A percentile compares a stretch with the other conserved stretches of the same genome.
Conservation (phyloP, 768 basidiomycete genomes). For the Russula olivacea region DNA sequence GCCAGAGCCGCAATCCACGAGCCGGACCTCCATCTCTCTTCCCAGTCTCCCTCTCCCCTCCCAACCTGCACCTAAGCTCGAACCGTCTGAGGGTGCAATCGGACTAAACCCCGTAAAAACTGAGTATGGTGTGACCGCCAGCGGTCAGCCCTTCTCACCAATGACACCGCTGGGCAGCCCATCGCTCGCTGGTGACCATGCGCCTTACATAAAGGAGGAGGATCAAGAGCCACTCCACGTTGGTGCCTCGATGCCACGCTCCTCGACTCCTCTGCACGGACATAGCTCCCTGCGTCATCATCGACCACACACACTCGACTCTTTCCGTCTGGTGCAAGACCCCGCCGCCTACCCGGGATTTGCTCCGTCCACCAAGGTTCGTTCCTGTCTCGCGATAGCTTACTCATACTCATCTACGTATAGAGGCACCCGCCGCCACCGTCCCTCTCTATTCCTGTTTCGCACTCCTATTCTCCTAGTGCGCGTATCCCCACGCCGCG, state of each 20-base stretch:
- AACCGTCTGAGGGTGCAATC: not conserved
- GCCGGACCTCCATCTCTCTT: conserved; percentile 3
- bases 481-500: conserved; percentile 4
- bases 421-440: conserved; percentile 18
- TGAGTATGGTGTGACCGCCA: not conserved
- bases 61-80: not conserved
- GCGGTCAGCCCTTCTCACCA: conserved; percentile 4
- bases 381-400: conserved; percentile 14
- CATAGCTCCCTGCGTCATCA: conserved; percentile 11
- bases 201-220: conserved; percentile 13
- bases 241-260: conserved; percentile 5
- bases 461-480: conserved; percentile 5
- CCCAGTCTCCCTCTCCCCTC: conserved; percentile 4
- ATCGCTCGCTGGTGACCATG: conserved; percentile 1
- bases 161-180: conserved; percentile 5
- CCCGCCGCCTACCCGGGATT: conserved; percentile 17
- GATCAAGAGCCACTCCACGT: not conserved
- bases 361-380: conserved; percentile 12
- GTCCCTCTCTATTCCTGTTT: conserved; percentile 7
- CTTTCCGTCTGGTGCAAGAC: conserved; percentile 20
- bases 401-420: conserved; percentile 3
- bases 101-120: conserved; percentile 8
- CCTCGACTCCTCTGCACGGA: not conserved
- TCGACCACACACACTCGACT: conserved; percentile 1
- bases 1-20: not conserved